phyloP scores from a whole-genome alignment of 164 flowering plant species.

The Vitis vinifera region DNA sequence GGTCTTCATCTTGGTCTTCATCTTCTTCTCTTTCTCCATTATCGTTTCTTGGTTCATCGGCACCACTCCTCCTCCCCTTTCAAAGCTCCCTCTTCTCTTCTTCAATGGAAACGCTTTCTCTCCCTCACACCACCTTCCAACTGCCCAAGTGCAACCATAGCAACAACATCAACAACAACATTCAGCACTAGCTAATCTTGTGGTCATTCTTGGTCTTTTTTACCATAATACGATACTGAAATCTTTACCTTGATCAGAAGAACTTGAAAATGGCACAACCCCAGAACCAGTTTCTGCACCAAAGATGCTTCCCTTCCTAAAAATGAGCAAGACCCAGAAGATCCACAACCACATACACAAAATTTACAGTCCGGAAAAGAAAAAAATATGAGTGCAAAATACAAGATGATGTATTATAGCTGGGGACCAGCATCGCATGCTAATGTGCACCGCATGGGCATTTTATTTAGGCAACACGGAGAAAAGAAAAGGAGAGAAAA shows the following conservation, averaged over 20 bases:
- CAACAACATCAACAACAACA: neutral
- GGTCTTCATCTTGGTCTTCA: slow-evolving; percentile 22
- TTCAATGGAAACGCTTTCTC: slow-evolving; percentile 46
- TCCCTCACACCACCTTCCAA: slow-evolving; percentile 38
- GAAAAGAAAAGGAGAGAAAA: slow-evolving; percentile 5
- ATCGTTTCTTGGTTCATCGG: neutral
- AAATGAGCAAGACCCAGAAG: slow-evolving; percentile 14
- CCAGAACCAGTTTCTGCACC: slow-evolving; percentile 17
- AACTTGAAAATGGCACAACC: slow-evolving; percentile 13
- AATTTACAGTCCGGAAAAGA: neutral
- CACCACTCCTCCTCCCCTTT: slow-evolving; percentile 5
- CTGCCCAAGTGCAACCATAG: slow-evolving; percentile 10
- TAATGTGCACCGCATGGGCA: slow-evolving; percentile 44
- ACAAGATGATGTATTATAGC: slow-evolving; percentile 5
- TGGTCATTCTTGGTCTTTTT: neutral
- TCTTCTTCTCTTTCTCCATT: slow-evolving; percentile 11
- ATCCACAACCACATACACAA: slow-evolving; percentile 14
- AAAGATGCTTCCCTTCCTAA: slow-evolving; percentile 24
- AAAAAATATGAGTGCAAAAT: slow-evolving; percentile 10
- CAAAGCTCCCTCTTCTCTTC: slow-evolving; percentile 50
- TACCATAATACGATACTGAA: neutral
- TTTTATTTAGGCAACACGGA: slow-evolving; percentile 15
- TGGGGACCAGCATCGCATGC: slow-evolving; percentile 42
- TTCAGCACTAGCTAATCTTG: neutral
- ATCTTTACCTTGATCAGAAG: slow-evolving; percentile 27